Evolutionary conservation across 2,329 filamentous ascomycete genomes (phyloP), one percentile per base, ranked within the genome.

Genomic region (Alternaria rosae): DNA sequence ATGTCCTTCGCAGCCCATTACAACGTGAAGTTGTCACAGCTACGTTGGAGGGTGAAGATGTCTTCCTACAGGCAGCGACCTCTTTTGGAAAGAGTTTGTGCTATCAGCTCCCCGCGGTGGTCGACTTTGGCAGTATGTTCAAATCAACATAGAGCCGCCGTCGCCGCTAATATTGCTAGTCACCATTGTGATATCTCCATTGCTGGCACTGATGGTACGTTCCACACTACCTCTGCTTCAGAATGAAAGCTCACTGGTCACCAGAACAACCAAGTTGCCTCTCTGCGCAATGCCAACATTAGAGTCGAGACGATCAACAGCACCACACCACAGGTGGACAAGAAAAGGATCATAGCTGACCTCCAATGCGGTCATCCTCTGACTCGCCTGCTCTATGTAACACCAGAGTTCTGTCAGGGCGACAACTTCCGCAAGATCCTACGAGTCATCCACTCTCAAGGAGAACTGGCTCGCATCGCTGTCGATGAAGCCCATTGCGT

Each of bases 401-500:
- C 94, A 0, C 94, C 94, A 0, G 94, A 98, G 77, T 87, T 93
- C 61, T 97, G 94, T 78, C 88, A 91, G 32, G 87, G 88, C 5
- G 87, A 93, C 63, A 85, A 86, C 59, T 97, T 98, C 78, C 91
- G 94, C 41, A 87, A 89, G 62, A 87, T 89, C 51, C 82, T 97
- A 9, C 85, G 87, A 62, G 82, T 91, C 5, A 90, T 97, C 13
- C 84, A 97, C 75, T 83, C 88, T 61, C 93, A 97, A 77, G 87
- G 87, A 59, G 92, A 97, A 79, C 86, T 98, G n/a, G 90, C 91
- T 10, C 88, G 94, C 13, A 88, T 98, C 66, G 94, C 92, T 50
- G 89, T 98, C 59, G 94, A 98, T 74, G 94, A 98, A 81, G 94
- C 94, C 3, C 94, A 98, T 78, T 98, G 94, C 78, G 97, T 98